phyloP scores from a whole-genome alignment of 805 yeast genomes.

The Kazachstania viticola region DNA sequence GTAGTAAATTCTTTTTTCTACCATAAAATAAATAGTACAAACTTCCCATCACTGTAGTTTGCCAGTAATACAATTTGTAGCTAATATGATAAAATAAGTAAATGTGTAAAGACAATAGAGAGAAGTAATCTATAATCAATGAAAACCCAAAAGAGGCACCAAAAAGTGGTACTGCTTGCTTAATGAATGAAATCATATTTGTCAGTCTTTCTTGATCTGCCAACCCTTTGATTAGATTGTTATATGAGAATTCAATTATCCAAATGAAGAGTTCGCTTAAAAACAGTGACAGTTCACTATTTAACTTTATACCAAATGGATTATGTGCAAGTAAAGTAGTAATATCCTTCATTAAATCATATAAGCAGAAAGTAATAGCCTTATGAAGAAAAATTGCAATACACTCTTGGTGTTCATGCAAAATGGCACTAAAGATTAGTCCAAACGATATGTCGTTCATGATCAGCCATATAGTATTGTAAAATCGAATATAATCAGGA shows the following conservation, averaged over 20 bases:
- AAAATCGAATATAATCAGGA: slow-evolving; percentile 62
- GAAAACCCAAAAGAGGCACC: slow-evolving; percentile 70
- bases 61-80: slow-evolving; percentile 70
- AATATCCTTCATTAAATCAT: slow-evolving; percentile 34
- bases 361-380: slow-evolving; percentile 16
- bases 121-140: slow-evolving; percentile 49
- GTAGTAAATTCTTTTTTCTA: slow-evolving; percentile 69
- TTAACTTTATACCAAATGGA: slow-evolving; percentile 90
- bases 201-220: slow-evolving; percentile 19
- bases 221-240: slow-evolving; percentile 14
- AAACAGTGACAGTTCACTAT: slow-evolving; percentile 73
- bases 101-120: slow-evolving; percentile 57
- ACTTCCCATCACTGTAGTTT: slow-evolving; percentile 53
- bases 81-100: slow-evolving; percentile 69
- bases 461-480: slow-evolving; percentile 82
- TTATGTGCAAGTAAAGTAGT: slow-evolving; percentile 72
- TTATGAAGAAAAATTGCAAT: slow-evolving; percentile 29
- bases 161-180: slow-evolving; percentile 33
- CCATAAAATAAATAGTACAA: slow-evolving; percentile 82
- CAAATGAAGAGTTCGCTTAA: slow-evolving; percentile 79
- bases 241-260: slow-evolving; percentile 64
- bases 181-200: slow-evolving; percentile 22
- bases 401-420: slow-evolving; percentile 30
- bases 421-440: slow-evolving; percentile 38
- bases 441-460: slow-evolving; percentile 77